Percentiles rank a stretch among this genome's conserved stretches.
These are phyloP conservation scores for Sambucus nigra DNA, from an alignment of 129 eudicot genomes.

Conservation along the genomic window DNA sequence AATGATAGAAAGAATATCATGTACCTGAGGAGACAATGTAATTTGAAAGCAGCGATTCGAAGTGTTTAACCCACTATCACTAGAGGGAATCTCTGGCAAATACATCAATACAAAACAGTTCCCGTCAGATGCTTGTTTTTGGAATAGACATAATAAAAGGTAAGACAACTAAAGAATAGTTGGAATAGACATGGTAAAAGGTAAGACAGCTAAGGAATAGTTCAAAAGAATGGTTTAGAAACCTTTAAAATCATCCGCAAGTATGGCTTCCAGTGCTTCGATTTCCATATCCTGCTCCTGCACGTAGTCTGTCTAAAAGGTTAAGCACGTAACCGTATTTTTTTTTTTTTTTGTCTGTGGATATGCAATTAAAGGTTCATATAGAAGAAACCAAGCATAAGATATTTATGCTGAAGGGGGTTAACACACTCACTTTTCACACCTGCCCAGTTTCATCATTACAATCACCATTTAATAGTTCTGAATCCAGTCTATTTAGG, in stretches of 20 bases:
- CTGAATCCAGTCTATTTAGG: too few species aligned
- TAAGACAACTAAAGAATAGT: background rate
- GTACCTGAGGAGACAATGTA: conserved; percentile 59
- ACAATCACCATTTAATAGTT: too few species aligned
- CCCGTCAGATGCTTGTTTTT: background rate
- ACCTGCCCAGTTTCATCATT: too few species aligned
- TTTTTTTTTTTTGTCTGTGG: background rate
- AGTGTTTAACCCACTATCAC: conserved; percentile 82
- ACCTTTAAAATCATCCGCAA: conserved; percentile 87
- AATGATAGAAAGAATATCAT: background rate
- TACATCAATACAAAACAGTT: conserved; percentile 1
- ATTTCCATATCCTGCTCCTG: conserved; percentile 99
- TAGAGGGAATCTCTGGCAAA: conserved; percentile 68
- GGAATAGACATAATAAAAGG: background rate
- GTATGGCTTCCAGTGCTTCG: conserved; percentile 78
- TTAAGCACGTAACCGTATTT: conserved; percentile 5
- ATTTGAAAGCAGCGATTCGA: conserved; percentile 70
- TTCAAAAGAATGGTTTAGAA: background rate
- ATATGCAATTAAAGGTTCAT: background rate
- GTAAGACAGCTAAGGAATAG: background rate
- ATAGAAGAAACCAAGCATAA: background rate
- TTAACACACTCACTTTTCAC: too few species aligned
- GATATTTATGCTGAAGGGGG: too few species aligned
- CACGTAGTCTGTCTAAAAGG: conserved; percentile 42
- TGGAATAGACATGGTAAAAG: background rate